Evolutionary conservation across 768 basidiomycete genomes (phyloP).

Genomic region (Tylopilus sp.): DNA sequence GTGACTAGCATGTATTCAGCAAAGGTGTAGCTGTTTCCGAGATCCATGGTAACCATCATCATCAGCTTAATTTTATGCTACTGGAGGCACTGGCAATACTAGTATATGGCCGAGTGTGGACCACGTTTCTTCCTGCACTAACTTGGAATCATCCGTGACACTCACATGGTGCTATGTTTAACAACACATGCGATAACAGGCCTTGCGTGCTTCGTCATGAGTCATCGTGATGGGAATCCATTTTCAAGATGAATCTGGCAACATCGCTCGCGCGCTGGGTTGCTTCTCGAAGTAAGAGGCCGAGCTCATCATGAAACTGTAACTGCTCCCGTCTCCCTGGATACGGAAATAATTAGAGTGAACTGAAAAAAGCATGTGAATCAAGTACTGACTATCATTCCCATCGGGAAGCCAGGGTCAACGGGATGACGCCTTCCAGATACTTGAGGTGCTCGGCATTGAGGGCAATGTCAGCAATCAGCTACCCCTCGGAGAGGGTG

Average conservation of each 20-base stretch:
- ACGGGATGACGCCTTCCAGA: constrained; percentile 36
- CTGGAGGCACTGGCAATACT: no score
- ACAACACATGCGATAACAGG: not conserved
- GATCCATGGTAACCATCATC: no score
- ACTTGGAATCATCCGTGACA: no score
- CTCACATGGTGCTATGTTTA: no score
- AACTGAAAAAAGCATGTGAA: not conserved
- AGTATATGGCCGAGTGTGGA: no score
- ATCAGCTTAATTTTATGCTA: no score
- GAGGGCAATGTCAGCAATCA: constrained; percentile 38
- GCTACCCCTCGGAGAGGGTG: no score
- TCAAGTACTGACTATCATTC: constrained; percentile 29
- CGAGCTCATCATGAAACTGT: constrained; percentile 12
- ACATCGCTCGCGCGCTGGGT: constrained; percentile 7
- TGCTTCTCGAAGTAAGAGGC: constrained; percentile 24
- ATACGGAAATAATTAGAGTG: not conserved
- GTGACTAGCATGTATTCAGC: no score
- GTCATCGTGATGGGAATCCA: not conserved
- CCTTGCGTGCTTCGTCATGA: not conserved
- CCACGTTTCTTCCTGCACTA: no score
- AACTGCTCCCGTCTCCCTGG: constrained; percentile 31
- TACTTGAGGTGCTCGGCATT: constrained; percentile 36
- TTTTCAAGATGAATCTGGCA: constrained; percentile 9
- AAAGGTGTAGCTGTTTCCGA: no score
- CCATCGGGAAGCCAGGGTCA: constrained; percentile 40